Conservation (phyloP, 2,329 filamentous ascomycete species). For the Juglanconis juglandina region DNA sequence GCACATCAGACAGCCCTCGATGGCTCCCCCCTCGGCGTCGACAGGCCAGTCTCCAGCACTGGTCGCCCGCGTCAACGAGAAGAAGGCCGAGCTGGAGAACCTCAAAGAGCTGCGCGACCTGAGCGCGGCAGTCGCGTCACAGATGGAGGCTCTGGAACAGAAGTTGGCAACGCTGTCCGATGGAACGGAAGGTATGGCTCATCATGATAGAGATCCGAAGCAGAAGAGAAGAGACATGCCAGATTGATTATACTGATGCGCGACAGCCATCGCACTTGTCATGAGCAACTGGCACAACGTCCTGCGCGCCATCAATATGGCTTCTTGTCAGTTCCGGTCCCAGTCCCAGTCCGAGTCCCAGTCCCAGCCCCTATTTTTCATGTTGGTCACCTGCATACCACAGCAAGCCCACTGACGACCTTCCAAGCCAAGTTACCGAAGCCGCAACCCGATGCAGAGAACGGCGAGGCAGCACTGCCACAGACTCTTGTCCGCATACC, state of each 20-base stretch:
- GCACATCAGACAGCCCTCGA: conserved; percentile 63
- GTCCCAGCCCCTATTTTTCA: background rate
- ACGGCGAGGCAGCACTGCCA: conserved; percentile 54
- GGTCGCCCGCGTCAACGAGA: conserved; percentile 75
- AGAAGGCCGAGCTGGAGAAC: conserved; percentile 78
- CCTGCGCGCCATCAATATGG: conserved; percentile 80
- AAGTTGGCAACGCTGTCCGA: conserved; percentile 75
- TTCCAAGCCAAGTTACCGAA: conserved; percentile 65
- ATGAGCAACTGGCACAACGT: conserved; percentile 87
- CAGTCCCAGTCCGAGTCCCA: too few relatives aligned
- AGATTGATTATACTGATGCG: conserved; percentile 19
- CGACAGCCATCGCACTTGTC: conserved; percentile 73
- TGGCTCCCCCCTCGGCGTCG: conserved; percentile 39
- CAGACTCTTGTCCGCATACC: conserved; percentile 83
- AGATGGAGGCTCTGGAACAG: conserved; percentile 79
- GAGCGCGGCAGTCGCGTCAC: conserved; percentile 71
- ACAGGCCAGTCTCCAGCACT: conserved; percentile 66
- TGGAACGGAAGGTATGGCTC: conserved; percentile 68
- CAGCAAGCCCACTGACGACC: too few relatives aligned
- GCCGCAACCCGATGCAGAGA: conserved; percentile 43
- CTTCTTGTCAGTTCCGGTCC: conserved; percentile 59
- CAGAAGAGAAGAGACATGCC: background rate
- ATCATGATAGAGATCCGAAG: background rate
- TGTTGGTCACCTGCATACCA: too few relatives aligned
- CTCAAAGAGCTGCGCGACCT: conserved; percentile 74